Percentiles rank a stretch among this genome's conserved stretches.
These are phyloP conservation scores for Phytophthora fragariae DNA, from an alignment of 352 stramenopile genomes.

Conservation along the genomic window DNA sequence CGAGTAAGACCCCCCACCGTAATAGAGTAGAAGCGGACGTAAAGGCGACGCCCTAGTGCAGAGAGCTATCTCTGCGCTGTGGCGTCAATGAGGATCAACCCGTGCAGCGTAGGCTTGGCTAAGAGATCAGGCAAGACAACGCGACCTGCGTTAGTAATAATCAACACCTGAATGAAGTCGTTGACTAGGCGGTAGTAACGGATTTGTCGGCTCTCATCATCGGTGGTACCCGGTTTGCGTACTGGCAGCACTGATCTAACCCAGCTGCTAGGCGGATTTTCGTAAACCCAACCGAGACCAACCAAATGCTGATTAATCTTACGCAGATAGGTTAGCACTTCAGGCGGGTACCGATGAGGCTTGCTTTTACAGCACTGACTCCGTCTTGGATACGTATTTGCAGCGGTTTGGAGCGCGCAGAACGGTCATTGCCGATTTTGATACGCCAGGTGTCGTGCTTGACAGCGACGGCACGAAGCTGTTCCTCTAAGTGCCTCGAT, in stretches of 20 bases:
- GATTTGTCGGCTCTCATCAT: constrained; percentile 1
- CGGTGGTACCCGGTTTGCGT: background rate
- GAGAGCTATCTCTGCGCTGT: no score
- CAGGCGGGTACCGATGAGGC: constrained; percentile 2
- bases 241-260: constrained; percentile 1
- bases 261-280: background rate
- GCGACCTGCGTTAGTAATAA: background rate
- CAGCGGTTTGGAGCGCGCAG: background rate
- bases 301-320: constrained; percentile 16
- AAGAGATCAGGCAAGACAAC: no score
- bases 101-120: no score
- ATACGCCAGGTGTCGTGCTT: constrained; percentile 11
- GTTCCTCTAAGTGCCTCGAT: background rate
- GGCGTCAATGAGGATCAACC: no score
- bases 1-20: no score
- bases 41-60: no score
- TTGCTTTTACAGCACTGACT: background rate
- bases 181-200: constrained; percentile 1
- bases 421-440: background rate
- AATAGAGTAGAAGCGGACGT: no score
- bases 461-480: background rate
- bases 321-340: background rate
- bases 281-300: constrained; percentile 3
- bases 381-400: background rate
- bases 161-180: background rate